Evolutionary conservation across 345 rosid species (phyloP), one percentile per base, ranked within the genome.

Genomic region (Aethionema arabicum): DNA sequence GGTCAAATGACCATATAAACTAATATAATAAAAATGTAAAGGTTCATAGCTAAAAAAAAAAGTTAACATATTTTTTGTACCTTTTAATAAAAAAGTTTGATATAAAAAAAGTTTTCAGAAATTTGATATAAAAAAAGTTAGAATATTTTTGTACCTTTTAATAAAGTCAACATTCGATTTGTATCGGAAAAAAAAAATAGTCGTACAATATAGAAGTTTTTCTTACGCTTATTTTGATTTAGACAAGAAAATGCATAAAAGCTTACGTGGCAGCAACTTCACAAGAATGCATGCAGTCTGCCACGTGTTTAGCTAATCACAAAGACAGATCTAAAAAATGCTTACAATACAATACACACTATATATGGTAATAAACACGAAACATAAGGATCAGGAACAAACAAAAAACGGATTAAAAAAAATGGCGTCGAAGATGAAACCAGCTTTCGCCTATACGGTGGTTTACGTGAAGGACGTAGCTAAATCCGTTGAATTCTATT

Each of bases 401-500:
- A 9, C n/a, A n/a, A 47, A 21, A 21, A 21, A 21, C 27, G 36
- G 39, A 47, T 55, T 13, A n/a, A 3, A 53, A 56, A 48, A 8
- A 38, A 78, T 78, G 84, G 78, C 79, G 31, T 71, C 88, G 2
- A 65, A 67, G 11, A 65, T 54, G 11, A 74, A 49, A 46, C 95
- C 95, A 11, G 63, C 70, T 42, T 81, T 79, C 53, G 96, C 82
- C 13, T 92, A 85, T 73, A 71, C 82, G 12, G 78, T 85, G 38
- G 61, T 83, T 33, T 89, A 88, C 73, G 96, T 86, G 7, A 65
- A 63, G 50, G 93, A 86, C 63, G 93, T 89, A 0, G 93, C 83
- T 42, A 78, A 80, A 65, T 89, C 95, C 5, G 76, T 81, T 0
- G 91, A 72, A 37, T 86, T 92, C 74, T 92, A 85, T 69, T 65